A percentile compares a stretch with the other conserved stretches of the same genome.
These are phyloP conservation scores for Pezicula radicicola DNA, from an alignment of 2,329 filamentous ascomycete species.

Conservation along the genomic window DNA sequence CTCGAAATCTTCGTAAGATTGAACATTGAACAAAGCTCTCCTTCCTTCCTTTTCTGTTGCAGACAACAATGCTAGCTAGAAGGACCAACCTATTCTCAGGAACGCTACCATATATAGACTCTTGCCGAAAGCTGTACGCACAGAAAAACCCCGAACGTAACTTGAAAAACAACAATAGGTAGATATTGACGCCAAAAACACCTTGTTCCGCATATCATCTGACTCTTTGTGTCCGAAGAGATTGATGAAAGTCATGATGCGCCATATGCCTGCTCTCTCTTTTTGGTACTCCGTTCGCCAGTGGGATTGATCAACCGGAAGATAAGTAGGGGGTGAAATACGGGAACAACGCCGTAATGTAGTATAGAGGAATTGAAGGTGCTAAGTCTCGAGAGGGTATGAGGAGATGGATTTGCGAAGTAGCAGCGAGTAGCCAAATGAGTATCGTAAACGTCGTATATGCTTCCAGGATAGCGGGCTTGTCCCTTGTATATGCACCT, in stretches of 20 bases:
- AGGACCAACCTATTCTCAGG: no score
- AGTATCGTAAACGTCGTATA: slow-evolving; percentile 20
- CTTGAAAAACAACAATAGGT: no score
- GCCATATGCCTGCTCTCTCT: slow-evolving; percentile 20
- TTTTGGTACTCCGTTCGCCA: slow-evolving; percentile 32
- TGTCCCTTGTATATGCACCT: background rate
- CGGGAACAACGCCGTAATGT: background rate
- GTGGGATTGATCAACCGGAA: slow-evolving; percentile 4
- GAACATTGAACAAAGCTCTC: no score
- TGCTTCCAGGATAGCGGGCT: slow-evolving; percentile 8
- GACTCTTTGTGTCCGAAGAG: slow-evolving; percentile 7
- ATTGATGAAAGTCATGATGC: slow-evolving; percentile 17
- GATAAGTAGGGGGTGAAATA: background rate
- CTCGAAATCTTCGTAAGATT: no score
- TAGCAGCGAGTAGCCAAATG: slow-evolving; percentile 9
- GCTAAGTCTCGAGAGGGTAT: background rate
- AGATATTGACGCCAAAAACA: no score
- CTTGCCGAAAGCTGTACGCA: no score
- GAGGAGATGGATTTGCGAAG: slow-evolving; percentile 6
- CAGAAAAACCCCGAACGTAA: no score
- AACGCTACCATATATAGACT: no score
- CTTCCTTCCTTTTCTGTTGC: no score
- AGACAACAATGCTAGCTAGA: no score
- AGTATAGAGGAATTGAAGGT: background rate
- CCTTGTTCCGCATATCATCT: background rate